Evolutionary conservation across 805 yeast genomes (phyloP).

Genomic region (Maudiozyma saulgeensis): DNA sequence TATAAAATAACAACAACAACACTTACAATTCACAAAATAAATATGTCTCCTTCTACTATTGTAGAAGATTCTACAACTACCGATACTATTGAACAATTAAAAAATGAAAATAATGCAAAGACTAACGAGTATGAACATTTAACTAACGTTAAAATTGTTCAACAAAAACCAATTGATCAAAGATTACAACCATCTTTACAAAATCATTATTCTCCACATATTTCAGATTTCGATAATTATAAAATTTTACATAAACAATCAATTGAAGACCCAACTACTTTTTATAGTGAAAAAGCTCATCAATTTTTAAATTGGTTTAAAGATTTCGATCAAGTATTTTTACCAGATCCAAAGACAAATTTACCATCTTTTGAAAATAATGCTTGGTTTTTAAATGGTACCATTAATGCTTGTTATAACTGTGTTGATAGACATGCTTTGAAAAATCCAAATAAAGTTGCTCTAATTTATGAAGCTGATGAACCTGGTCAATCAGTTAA

Average conservation of each 20-base stretch:
- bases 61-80: not conserved
- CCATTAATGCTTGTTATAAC: slow-evolving; percentile 70
- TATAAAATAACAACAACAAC: no score
- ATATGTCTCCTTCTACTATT: slow-evolving; percentile 1
- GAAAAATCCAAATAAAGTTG: slow-evolving; percentile 58
- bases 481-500: slow-evolving; percentile 47
- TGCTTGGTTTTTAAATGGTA: slow-evolving; percentile 75
- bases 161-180: slow-evolving; percentile 15
- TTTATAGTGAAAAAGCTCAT: slow-evolving; percentile 71
- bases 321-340: slow-evolving; percentile 50
- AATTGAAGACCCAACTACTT: slow-evolving; percentile 65
- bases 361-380: slow-evolving; percentile 37
- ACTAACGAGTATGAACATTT: slow-evolving; percentile 11
- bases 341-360: slow-evolving; percentile 30
- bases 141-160: slow-evolving; percentile 17
- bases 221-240: slow-evolving; percentile 44
- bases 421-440: slow-evolving; percentile 78
- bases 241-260: slow-evolving; percentile 60
- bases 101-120: not conserved
- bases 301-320: slow-evolving; percentile 71
- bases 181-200: slow-evolving; percentile 14
- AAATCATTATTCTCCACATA: slow-evolving; percentile 41
- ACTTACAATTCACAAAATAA: no score
- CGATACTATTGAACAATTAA: not conserved
- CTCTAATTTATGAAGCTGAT: slow-evolving; percentile 75